These are phyloP conservation scores for Delphinella strobiligena DNA, from an alignment of 2,329 filamentous ascomycete species.

Conservation along the genomic window DNA sequence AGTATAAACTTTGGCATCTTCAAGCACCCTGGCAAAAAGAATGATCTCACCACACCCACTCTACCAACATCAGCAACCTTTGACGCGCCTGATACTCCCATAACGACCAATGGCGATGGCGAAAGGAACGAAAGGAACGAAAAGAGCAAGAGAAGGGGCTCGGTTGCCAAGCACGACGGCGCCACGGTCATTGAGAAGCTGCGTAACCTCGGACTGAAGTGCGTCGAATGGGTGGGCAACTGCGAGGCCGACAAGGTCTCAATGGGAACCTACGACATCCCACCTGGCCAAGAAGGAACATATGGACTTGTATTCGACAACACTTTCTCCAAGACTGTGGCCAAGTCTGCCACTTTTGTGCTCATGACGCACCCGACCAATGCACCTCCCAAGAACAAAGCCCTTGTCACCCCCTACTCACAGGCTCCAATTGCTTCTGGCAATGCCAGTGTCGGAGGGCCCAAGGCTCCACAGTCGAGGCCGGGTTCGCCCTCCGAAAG, in stretches of 20 bases:
- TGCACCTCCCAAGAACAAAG: conserved; percentile 54
- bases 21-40: conserved; percentile 76
- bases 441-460: conserved; percentile 11
- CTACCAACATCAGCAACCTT: conserved; percentile 30
- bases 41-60: conserved; percentile 29
- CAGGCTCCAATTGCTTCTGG: conserved; percentile 46
- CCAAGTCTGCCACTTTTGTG: conserved; percentile 90
- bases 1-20: conserved; percentile 98
- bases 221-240: conserved; percentile 73
- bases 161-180: conserved; percentile 30
- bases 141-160: conserved; percentile 15
- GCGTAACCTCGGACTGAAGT: conserved; percentile 48
- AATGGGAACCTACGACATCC: conserved; percentile 77
- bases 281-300: conserved; percentile 66
- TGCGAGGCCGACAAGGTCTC: conserved; percentile 94
- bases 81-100: conserved; percentile 35
- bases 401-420: conserved; percentile 32
- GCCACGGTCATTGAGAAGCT: conserved; percentile 58
- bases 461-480: conserved; percentile 11
- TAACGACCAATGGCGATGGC: conserved; percentile 50
- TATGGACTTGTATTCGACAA: conserved; percentile 98
- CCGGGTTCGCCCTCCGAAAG: conserved; percentile 33
- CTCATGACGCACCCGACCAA: conserved; percentile 86
- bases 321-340: conserved; percentile 90
- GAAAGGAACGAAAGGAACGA: too few species aligned